These are phyloP conservation scores for Macrophomina tecta DNA, from an alignment of 2,329 filamentous ascomycete species.

Conservation along the genomic window DNA sequence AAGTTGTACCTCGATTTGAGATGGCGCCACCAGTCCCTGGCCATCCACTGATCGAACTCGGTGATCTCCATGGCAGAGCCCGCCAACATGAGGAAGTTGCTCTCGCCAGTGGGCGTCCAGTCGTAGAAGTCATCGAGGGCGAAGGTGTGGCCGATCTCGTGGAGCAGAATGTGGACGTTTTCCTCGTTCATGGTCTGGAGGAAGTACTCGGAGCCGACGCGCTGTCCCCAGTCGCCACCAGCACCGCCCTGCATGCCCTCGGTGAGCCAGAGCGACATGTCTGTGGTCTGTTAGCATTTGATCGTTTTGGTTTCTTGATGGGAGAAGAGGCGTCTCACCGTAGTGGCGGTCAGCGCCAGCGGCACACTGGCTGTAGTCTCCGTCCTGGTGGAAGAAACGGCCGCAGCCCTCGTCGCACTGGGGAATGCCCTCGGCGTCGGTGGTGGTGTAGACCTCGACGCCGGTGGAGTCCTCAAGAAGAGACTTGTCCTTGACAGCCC, in stretches of 20 bases:
- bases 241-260: constrained; percentile 53
- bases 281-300: constrained; percentile 30
- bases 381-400: constrained; percentile 54
- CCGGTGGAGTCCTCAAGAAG: constrained; percentile 47
- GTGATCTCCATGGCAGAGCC: constrained; percentile 52
- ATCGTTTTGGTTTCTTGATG: neutral
- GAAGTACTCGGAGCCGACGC: constrained; percentile 53
- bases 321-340: constrained; percentile 27
- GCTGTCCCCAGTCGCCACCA: constrained; percentile 57
- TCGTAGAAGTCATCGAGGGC: constrained; percentile 47
- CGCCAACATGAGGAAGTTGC: constrained; percentile 55
- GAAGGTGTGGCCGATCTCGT: constrained; percentile 40
- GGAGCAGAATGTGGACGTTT: constrained; percentile 54
- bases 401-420: constrained; percentile 52
- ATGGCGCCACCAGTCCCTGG: constrained; percentile 55
- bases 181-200: constrained; percentile 44
- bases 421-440: constrained; percentile 49
- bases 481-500: constrained; percentile 48
- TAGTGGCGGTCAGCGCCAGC: constrained; percentile 51
- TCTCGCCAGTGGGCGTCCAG: constrained; percentile 52
- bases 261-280: constrained; percentile 57
- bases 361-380: constrained; percentile 50
- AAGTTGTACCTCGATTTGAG: constrained; percentile 35
- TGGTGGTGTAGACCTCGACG: constrained; percentile 52
- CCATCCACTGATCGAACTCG: constrained; percentile 59